These are phyloP conservation scores for Starmerella sirachaensis DNA, from an alignment of 805 yeast genomes.

Conservation along the genomic window DNA sequence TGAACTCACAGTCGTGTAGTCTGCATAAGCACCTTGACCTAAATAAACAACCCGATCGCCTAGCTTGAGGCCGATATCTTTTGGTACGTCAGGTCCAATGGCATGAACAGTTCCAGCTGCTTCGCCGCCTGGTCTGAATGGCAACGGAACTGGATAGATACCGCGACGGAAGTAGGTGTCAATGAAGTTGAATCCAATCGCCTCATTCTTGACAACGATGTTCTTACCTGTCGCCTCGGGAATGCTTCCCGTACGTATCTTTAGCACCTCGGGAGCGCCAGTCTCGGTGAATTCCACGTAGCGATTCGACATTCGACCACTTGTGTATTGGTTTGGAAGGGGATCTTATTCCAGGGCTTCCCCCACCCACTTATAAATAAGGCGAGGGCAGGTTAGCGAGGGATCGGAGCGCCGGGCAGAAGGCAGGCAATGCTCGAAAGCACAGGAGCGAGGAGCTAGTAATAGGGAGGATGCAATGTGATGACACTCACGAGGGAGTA, in stretches of 20 bases:
- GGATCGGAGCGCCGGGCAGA: too few species aligned
- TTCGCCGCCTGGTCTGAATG: conserved; percentile 61
- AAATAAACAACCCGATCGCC: conserved; percentile 40
- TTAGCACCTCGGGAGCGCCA: conserved; percentile 49
- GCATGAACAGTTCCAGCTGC: conserved; percentile 41
- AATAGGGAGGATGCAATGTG: too few species aligned
- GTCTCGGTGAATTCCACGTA: conserved; percentile 34
- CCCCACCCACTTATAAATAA: background rate
- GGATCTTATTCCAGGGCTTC: background rate
- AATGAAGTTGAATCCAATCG: conserved; percentile 71
- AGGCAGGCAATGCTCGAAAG: too few species aligned
- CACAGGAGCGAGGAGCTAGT: too few species aligned
- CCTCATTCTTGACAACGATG: conserved; percentile 58
- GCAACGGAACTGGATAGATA: conserved; percentile 47
- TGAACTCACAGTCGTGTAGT: conserved; percentile 41
- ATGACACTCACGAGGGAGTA: too few species aligned
- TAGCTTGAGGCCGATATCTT: conserved; percentile 38
- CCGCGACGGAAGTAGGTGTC: conserved; percentile 78
- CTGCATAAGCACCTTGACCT: conserved; percentile 66
- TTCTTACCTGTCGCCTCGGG: conserved; percentile 38
- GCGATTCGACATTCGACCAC: conserved; percentile 7
- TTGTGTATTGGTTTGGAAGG: background rate
- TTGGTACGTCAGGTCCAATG: conserved; percentile 36
- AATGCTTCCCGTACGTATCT: conserved; percentile 26
- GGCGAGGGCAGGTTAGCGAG: too few species aligned